Evolutionary conservation across 306 rosid species (phyloP), one percentile per base, ranked within the genome.

Genomic region (Citrullus amarus): DNA sequence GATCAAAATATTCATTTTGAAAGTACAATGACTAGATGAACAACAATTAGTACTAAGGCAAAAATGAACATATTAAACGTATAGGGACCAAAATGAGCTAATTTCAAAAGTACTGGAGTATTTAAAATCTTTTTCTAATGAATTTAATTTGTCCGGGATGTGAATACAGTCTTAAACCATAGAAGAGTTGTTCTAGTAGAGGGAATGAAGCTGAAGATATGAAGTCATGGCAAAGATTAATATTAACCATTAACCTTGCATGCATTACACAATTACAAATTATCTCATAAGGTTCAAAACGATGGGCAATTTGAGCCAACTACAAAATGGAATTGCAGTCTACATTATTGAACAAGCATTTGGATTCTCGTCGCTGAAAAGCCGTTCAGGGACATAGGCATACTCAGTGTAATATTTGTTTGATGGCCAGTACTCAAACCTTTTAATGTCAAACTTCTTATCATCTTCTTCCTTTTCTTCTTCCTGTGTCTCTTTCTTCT

Each of bases 361-460:
- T 22, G 98, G 97, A 71, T 95, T 95, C 63, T 95, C 98, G 65
- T 95, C 98, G 44, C 98, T 95, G 90, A 95, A 92, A 63, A 95
- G 77, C 83, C 88, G 86, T 13, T 65, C 72, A 25, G 90, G 85
- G 28, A 76, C 81, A 82, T 89, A 86, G 5, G 86, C 83, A 56
- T 86, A 86, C 59, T 94, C 98, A 7, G 59, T 61, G 75, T 78
- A 48, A 16, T 63, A 67, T 51, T 48, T 78, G 57, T 62, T 34
- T 44, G 57, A 53, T 53, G 73, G 73, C 75, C 60, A 78, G 14
- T 78, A 36, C 25, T 78, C 81, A 5, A 78, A 6, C 63, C 41
- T 78, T 63, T 78, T 78, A 13, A 78, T 50, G 15, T 78, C 80
- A 30, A 36, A 44, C 44, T 78, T 78, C 80, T 78, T 78, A 13